Evolutionary conservation across 2,329 filamentous ascomycete genomes (phyloP).

Genomic region (Pyrenophora seminiperda): DNA sequence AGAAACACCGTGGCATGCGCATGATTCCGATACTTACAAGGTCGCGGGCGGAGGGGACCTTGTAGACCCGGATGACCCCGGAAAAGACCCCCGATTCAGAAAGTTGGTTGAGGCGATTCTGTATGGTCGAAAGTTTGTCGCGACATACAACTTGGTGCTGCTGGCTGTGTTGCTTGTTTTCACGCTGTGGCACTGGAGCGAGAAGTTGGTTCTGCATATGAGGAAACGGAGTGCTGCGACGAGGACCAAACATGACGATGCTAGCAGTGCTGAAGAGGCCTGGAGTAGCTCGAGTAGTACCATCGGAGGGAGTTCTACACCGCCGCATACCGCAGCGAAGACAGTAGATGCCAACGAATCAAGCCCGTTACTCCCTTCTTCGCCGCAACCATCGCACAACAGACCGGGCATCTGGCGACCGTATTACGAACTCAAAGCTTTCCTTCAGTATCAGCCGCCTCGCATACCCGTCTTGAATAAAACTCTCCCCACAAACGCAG

Average conservation of each 20-base stretch:
- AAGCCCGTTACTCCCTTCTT: constrained; percentile 40
- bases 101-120: constrained; percentile 47
- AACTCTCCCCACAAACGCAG: constrained; percentile 62
- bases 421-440: constrained; percentile 33
- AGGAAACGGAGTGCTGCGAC: constrained; percentile 8
- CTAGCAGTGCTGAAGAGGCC: constrained; percentile 16
- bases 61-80: constrained; percentile 39
- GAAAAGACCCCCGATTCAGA: constrained; percentile 44
- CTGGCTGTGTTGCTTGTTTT: constrained; percentile 46
- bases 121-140: constrained; percentile 46
- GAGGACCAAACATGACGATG: not conserved
- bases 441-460: constrained; percentile 62
- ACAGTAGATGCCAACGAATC: constrained; percentile 34
- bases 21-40: constrained; percentile 7
- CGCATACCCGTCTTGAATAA: constrained; percentile 64
- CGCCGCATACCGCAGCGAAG: constrained; percentile 30
- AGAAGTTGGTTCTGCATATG: constrained; percentile 29
- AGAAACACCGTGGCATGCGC: constrained; percentile 20
- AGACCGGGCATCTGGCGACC: constrained; percentile 18
- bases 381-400: constrained; percentile 3
- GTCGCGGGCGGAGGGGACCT: constrained; percentile 18
- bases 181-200: constrained; percentile 46
- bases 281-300: constrained; percentile 51
- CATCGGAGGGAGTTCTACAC: constrained; percentile 43
- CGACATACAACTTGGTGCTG: constrained; percentile 50